Percentiles rank a stretch among this genome's conserved stretches.
Evolutionary conservation across 2,329 filamentous ascomycete genomes (phyloP).

Genomic region (Colletotrichum cereale): DNA sequence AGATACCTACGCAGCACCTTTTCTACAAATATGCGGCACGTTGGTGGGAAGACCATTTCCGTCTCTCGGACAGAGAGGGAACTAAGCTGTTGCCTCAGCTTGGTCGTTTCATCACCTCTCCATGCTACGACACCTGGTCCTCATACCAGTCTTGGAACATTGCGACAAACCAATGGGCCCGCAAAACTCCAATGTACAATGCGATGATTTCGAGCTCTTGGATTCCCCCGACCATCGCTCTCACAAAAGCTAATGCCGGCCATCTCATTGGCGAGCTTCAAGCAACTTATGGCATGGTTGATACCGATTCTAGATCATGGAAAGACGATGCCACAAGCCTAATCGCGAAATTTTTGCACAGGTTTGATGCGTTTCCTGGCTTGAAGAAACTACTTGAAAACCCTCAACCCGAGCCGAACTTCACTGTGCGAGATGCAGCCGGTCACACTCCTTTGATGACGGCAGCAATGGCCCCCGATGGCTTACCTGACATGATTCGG

Average conservation of each 20-base stretch:
- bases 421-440: background rate
- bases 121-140: conserved; percentile 41
- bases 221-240: conserved; percentile 8
- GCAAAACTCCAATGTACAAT: background rate
- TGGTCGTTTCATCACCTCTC: conserved; percentile 26
- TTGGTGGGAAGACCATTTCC: conserved; percentile 38
- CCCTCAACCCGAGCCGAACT: background rate
- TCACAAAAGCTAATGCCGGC: conserved; percentile 5
- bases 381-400: background rate
- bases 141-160: conserved; percentile 16
- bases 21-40: conserved; percentile 42
- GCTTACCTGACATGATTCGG: conserved; percentile 35
- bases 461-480: conserved; percentile 31
- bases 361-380: background rate
- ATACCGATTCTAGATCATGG: background rate
- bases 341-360: background rate
- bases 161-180: background rate
- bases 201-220: background rate
- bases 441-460: conserved; percentile 40
- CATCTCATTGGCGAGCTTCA: conserved; percentile 2
- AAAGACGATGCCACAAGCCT: background rate
- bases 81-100: conserved; percentile 33
- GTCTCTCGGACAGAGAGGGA: conserved; percentile 27
- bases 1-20: background rate
- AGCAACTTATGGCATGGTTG: background rate